phyloP scores from a whole-genome alignment of 129 eudicot species.

The Saposhnikovia divaricata region DNA sequence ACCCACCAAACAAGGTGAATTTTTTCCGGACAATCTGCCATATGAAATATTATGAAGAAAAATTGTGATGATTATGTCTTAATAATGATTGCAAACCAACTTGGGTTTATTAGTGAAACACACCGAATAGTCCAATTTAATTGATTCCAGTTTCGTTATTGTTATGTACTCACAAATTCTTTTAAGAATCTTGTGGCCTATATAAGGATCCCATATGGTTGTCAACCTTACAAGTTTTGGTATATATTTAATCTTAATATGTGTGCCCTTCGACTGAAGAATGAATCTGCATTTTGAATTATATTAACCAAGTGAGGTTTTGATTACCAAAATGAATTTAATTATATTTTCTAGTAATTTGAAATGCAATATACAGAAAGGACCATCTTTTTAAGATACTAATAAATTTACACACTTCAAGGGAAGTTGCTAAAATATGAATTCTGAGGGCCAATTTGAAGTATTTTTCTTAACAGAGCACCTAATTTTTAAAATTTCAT shows the following conservation, averaged over 20 bases:
- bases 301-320: background rate
- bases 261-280: too few relatives aligned
- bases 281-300: too few relatives aligned
- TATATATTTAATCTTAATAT: too few relatives aligned
- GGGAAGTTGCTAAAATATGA: background rate
- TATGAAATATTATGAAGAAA: background rate
- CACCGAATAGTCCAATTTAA: background rate
- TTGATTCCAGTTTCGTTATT: background rate
- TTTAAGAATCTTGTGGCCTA: background rate
- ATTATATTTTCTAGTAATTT: too few relatives aligned
- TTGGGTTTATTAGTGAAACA: background rate
- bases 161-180: too few relatives aligned
- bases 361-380: too few relatives aligned
- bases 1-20: slow-evolving; percentile 72
- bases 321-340: too few relatives aligned
- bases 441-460: background rate
- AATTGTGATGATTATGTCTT: background rate
- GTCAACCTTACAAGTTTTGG: background rate
- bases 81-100: background rate
- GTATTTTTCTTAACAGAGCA: background rate
- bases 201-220: background rate
- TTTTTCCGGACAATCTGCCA: background rate
- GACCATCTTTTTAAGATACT: too few relatives aligned
- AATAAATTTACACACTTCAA: too few relatives aligned
- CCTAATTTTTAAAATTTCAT: background rate